Evolutionary conservation across 2,329 filamentous ascomycete species (phyloP), one percentile per base, ranked within the genome.

Genomic region (Botryotinia calthae): DNA sequence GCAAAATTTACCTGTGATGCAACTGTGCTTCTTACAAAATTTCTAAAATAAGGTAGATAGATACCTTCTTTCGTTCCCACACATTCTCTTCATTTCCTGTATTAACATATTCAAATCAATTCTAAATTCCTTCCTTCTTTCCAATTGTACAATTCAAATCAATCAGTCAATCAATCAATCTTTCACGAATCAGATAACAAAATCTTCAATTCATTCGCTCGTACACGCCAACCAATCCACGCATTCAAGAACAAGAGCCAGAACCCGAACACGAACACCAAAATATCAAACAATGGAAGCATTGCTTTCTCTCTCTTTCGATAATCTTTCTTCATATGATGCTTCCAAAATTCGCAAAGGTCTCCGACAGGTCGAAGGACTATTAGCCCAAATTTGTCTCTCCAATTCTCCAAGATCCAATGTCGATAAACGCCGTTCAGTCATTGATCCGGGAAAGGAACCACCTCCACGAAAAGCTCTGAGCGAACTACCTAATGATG

Each of bases 331-430:
- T 74, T 98, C 95, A 66, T 95, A 95, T 82, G 94, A 98, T 79
- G 90, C 91, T 73, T 87, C 88, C 81, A 97, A 97, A 84, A 93
- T 98, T 81, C 91, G 94, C 78, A 98, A 98, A 84, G 96, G 95
- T 69, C 85, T 98, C 77, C 92, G 94, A 77, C 95, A 98, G 84
- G 94, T 98, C 76, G 95, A 98, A 84, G 94, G 94, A 46, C 88
- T 98, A 63, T 88, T 98, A 68, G 95, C 95, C 34, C 95, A 97
- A 83, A 97, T 98, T 84, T 98, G 95, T 83, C 89, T 98, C 58
- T 92, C 92, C 58, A 82, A 82, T 75, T 76, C 82, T 22, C 72
- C 75, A 22, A 76, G 61, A 28, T 74, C 73, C 2, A 56, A 73
- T 5, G 70, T 75, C 54, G 77, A 79, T 31, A 77, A 76, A 72